phyloP scores from a whole-genome alignment of 2,329 filamentous ascomycete genomes.

The Coniella vitis region DNA sequence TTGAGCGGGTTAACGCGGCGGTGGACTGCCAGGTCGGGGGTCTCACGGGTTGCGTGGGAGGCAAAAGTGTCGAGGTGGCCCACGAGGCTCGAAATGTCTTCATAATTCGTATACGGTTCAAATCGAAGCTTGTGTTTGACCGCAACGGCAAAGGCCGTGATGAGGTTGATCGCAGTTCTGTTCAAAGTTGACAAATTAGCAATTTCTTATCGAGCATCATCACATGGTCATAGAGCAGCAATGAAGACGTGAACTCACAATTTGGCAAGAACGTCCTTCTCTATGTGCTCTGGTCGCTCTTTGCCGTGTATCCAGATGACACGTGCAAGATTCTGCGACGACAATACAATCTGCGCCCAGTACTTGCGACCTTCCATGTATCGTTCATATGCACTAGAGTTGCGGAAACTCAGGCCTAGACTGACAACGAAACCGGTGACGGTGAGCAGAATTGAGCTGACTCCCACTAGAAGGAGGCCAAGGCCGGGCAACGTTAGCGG shows the following conservation, averaged over 20 bases:
- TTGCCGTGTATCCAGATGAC: slow-evolving; percentile 74
- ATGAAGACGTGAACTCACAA: slow-evolving; percentile 29
- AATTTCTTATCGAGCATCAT: neutral
- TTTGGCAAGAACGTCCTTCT: slow-evolving; percentile 61
- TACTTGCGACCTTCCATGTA: slow-evolving; percentile 47
- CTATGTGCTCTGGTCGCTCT: slow-evolving; percentile 52
- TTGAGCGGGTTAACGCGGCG: slow-evolving; percentile 37
- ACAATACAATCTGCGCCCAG: slow-evolving; percentile 53
- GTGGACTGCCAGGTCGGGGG: slow-evolving; percentile 29
- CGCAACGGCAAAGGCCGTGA: slow-evolving; percentile 61
- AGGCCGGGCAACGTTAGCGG: neutral
- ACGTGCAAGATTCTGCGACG: slow-evolving; percentile 62
- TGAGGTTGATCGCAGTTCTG: slow-evolving; percentile 57
- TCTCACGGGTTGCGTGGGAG: slow-evolving; percentile 32
- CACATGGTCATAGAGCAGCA: neutral
- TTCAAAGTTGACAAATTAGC: neutral
- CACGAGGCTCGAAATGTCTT: slow-evolving; percentile 56
- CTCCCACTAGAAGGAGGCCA: slow-evolving; percentile 31
- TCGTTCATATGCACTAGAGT: slow-evolving; percentile 71
- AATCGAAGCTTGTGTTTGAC: slow-evolving; percentile 70
- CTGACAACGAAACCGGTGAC: slow-evolving; percentile 82
- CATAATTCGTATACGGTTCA: slow-evolving; percentile 64
- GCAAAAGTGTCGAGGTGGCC: slow-evolving; percentile 63
- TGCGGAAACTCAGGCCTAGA: slow-evolving; percentile 71
- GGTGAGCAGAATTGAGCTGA: slow-evolving; percentile 67